These are phyloP conservation scores for Salix koriyanagi DNA, from an alignment of 345 rosid genomes.

Conservation along the genomic window DNA sequence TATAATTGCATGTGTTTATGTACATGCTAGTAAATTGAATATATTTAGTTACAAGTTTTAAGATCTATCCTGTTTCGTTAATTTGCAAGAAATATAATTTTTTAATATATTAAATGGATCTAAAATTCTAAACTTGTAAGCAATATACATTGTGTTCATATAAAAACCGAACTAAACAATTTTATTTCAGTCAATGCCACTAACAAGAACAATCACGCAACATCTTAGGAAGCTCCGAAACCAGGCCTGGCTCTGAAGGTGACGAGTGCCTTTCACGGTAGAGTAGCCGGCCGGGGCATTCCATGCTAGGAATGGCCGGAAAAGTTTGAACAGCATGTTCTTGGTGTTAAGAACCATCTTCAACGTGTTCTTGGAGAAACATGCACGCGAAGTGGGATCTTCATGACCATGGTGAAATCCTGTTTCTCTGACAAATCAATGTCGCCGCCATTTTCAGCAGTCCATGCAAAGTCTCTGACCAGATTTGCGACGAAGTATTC, in stretches of 20 bases:
- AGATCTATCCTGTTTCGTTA: too few species aligned
- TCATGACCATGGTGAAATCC: slow-evolving; percentile 14
- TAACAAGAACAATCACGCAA: too few species aligned
- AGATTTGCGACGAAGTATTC: slow-evolving; percentile 20
- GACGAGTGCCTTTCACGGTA: background rate
- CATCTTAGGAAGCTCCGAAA: background rate
- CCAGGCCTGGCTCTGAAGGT: background rate
- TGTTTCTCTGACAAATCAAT: slow-evolving; percentile 16
- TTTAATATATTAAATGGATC: too few species aligned
- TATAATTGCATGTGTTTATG: too few species aligned
- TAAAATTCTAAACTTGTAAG: too few species aligned
- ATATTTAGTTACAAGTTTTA: too few species aligned
- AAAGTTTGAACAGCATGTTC: background rate
- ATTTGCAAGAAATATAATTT: too few species aligned
- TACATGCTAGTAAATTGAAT: too few species aligned
- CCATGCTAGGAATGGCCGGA: background rate
- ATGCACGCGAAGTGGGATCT: background rate
- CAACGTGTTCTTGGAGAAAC: background rate
- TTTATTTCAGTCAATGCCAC: too few species aligned
- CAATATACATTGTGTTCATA: too few species aligned
- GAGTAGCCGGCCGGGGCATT: background rate
- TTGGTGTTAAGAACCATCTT: background rate
- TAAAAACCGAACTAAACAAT: too few species aligned
- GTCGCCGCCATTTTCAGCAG: background rate
- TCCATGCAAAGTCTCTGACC: slow-evolving; percentile 13